Evolutionary conservation across 1,284 basidiomycete genomes (phyloP), one percentile per base, ranked within the genome.

Genomic region (Heterobasidion irregulare): DNA sequence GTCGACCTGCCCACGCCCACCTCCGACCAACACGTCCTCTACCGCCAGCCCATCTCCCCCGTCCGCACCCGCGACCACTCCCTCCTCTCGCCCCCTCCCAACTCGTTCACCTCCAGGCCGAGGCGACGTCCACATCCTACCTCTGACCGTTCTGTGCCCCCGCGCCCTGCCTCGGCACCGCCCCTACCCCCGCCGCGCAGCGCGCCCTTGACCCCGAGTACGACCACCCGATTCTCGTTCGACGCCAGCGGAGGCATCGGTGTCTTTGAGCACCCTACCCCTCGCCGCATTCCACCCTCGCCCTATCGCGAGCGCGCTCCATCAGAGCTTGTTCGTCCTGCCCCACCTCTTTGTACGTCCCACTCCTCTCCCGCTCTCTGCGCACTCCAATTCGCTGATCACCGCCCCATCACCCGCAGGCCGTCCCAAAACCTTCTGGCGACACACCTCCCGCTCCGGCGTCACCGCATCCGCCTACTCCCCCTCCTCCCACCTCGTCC

Each of bases 351-450:
- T 52, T 76, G 84, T 86, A 65, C 70, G 84, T 76, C 34, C 26
- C 53, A 15, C 15, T 48, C 10, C 19, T 52, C 51, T 26, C 35
- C 35, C 52, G 12, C 52, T 35, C n/a, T 10, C 12, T 6, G 38
- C 10, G 8, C 38, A 41, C 47, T 48, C 16, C 50, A 26, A 50
- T 45, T 32, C 15, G 26, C 15, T 8, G 9, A 49, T 35, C 7
- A 36, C 54, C 8, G 38, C 15, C 2, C 10, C 36, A 2, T 9
- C n/a, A 3, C 36, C 5, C 36, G 72, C 55, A 80, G 78, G 77
- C 52, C 83, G 86, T 33, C 85, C 86, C 0, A 86, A 80, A 2
- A 84, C 86, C 0, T 88, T 88, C 65, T 88, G 85, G 86, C 74
- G 84, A 35, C 81, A 79, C 58, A 84, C 81, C 2, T 75, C 70